Evolutionary conservation across 352 stramenopile genomes (phyloP), one percentile per base, ranked within the genome.

Genomic region (Pythium guiyangense): DNA sequence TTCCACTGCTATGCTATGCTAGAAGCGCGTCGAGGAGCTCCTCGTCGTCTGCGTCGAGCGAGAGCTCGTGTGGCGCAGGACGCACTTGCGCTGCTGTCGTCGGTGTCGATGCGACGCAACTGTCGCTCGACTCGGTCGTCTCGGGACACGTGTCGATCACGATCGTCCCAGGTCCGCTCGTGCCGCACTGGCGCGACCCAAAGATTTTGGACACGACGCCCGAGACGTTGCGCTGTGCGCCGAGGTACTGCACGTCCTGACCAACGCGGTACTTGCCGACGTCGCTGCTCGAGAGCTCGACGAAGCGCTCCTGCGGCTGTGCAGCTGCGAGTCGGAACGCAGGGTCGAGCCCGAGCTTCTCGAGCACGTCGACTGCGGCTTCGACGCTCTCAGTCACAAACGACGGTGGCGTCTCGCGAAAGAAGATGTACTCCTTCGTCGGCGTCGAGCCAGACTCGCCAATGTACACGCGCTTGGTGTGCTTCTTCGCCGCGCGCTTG

Each of bases 341-440:
- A 3, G 69, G 66, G 54, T 91, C 79, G 12, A 75, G 68, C 18
- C 66, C 66, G 4, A 88, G 62, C 44, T 82, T 69, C 54, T 84
- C 74, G 45, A 72, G 62, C 12, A 87, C 69, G 34, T 86, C 64
- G 10, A 75, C 59, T 15, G 84, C 84, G 0, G 60, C 79, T 53
- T 92, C 78, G 26, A 90, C 67, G 6, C 69, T 91, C 68, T 90
- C 81, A 0, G 84, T 92, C 44, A 92, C 81, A 63, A 88, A 94
- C 8, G 59, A 78, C 3, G 81, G 81, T 17, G 81, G 81, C 2
- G 81, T 93, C 63, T 91, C 79, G 44, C 81, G 75, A 61, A 90
- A 93, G 62, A 93, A 93, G 39, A 90, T 73, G 58, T 90, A 92
- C 62, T 93, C 79, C 63, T 90, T 92, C 12, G 73, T 90, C 14